Conservation (phyloP, 257 asterid genomes). For the Verbascum thapsus region DNA sequence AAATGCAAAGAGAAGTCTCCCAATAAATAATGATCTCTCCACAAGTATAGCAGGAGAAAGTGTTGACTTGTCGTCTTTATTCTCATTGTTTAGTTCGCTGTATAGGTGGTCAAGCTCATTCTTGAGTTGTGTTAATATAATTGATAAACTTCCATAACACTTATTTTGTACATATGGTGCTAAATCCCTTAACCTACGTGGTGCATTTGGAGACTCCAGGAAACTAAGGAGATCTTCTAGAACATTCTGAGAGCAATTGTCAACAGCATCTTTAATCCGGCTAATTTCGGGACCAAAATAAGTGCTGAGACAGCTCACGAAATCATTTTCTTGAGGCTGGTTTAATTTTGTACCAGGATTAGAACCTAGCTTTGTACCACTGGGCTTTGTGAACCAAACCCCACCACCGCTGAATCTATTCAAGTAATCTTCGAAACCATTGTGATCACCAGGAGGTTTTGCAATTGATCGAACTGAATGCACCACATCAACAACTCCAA, state of each 20-base stretch:
- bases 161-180: conserved; percentile 80
- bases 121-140: conserved; percentile 64
- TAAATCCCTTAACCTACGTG: conserved; percentile 75
- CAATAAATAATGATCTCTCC: conserved; percentile 85
- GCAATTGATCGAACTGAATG: conserved; percentile 62
- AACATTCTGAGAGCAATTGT: conserved; percentile 73
- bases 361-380: conserved; percentile 52
- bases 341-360: conserved; percentile 53
- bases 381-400: conserved; percentile 88
- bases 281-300: conserved; percentile 92
- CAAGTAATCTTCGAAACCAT: conserved; percentile 58
- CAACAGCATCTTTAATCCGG: conserved; percentile 88
- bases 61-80: conserved; percentile 45
- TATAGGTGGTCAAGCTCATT: conserved; percentile 70
- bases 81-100: conserved; percentile 50
- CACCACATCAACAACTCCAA: conserved; percentile 61
- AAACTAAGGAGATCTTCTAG: conserved; percentile 83
- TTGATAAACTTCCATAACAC: conserved; percentile 72
- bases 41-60: conserved; percentile 66
- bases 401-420: conserved; percentile 70
- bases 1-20: conserved; percentile 91
- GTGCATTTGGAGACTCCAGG: conserved; percentile 90
- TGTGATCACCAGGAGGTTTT: conserved; percentile 52
- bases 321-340: conserved; percentile 73
- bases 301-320: conserved; percentile 68